These are phyloP conservation scores for Plectosphaerella cucumerina DNA, from an alignment of 2,329 filamentous ascomycete genomes.

Conservation along the genomic window DNA sequence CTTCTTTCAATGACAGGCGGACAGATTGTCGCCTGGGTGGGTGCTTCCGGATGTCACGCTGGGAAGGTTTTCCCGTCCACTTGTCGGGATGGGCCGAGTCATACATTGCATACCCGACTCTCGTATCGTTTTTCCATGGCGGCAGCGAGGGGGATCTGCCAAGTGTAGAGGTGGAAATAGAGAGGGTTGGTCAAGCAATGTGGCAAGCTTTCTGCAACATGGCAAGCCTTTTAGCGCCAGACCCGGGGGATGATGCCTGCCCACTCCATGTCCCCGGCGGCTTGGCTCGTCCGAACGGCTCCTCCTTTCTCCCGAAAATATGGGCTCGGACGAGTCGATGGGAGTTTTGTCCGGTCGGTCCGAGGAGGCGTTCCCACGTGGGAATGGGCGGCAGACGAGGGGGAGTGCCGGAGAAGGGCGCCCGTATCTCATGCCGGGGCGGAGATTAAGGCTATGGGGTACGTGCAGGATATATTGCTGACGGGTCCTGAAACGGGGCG, in stretches of 20 bases:
- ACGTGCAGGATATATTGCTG: not conserved
- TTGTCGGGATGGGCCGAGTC: not conserved
- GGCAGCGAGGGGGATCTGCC: no score
- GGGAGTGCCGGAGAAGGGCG: not conserved
- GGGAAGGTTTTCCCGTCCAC: not conserved
- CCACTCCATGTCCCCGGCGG: not conserved
- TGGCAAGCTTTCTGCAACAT: no score
- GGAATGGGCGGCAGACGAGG: not conserved
- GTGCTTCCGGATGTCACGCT: not conserved
- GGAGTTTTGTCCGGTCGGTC: not conserved
- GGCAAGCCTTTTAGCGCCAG: not conserved
- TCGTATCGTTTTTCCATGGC: not conserved
- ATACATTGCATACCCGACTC: not conserved
- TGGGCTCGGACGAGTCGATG: not conserved
- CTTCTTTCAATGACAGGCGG: not conserved
- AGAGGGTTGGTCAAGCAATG: not conserved
- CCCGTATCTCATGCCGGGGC: not conserved
- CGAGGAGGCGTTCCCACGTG: not conserved
- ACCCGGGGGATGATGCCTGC: not conserved
- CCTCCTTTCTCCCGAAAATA: not conserved
- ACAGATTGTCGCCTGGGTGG: not conserved
- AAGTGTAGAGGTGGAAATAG: not conserved
- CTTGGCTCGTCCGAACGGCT: not conserved
- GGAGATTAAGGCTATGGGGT: not conserved
- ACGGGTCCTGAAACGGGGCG: not conserved